phyloP scores from a whole-genome alignment of 495 filamentous ascomycete species.

The Aspergillus sclerotiicarbonarius region DNA sequence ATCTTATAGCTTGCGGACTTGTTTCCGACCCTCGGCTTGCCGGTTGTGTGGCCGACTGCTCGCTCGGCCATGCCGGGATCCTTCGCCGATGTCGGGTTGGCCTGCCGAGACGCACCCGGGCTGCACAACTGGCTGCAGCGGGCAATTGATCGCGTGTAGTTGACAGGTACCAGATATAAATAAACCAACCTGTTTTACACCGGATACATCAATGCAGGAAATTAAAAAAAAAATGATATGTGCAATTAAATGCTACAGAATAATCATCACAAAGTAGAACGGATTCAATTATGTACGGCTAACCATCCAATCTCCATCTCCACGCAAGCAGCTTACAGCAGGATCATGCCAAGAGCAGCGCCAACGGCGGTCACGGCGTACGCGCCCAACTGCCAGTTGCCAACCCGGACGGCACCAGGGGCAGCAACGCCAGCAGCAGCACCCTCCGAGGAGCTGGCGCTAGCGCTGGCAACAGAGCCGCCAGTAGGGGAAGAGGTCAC shows the following conservation, averaged over 20 bases:
- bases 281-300: constrained; percentile 7
- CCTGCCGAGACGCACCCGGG: background rate
- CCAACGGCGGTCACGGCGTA: constrained; percentile 66
- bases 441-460: constrained; percentile 39
- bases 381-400: constrained; percentile 62
- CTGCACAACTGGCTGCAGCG: background rate
- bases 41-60: constrained; percentile 11
- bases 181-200: too few relatives aligned
- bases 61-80: background rate
- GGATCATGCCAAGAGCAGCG: constrained; percentile 71
- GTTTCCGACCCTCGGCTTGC: constrained; percentile 4
- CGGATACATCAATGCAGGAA: background rate
- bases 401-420: constrained; percentile 57
- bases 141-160: background rate
- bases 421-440: constrained; percentile 42
- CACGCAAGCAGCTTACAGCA: constrained; percentile 57
- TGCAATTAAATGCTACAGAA: background rate
- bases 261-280: background rate
- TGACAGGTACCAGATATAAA: background rate
- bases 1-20: background rate
- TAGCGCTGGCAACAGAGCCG: constrained; percentile 42
- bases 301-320: background rate
- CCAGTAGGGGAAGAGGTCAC: constrained; percentile 63
- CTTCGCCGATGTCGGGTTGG: background rate
- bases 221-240: background rate